Evolutionary conservation across 345 rosid species (phyloP), one percentile per base, ranked within the genome.

Genomic region (Stellera chamaejasme): DNA sequence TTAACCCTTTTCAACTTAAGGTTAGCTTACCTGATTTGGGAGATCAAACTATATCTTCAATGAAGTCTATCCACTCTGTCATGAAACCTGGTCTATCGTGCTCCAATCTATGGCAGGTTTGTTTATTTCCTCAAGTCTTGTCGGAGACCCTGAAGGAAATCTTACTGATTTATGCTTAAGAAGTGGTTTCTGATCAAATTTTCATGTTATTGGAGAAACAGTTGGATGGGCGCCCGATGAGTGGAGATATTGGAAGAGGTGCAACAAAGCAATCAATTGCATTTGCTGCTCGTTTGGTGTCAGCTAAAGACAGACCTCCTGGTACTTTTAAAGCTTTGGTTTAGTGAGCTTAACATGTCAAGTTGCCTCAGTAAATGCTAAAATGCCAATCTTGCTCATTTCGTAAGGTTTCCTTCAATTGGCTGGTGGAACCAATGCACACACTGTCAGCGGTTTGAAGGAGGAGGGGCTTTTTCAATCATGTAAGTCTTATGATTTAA

Each of bases 141-240:
- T 56, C 42, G 19, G 13, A 58, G 11, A 25, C 43, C 32, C 53
- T 46, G 15, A 55, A 41, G 10, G 27, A 23, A 27, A 4, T 48
- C 23, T 23, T 27, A 11, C 1, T 15, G 43, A 11, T 6, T 32
- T 8, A 32, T 4, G 5, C 8, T 32, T 32, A 32, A 32, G 39
- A 32, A 32, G 39, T 32, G 7, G 39, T 32, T 32, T 32, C 39
- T 32, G 5, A 32, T 32, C 8, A 4, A 4, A 4, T 32, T 5
- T 32, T 32, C 4, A 8, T 68, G 58, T 36, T n/a, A 27, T 44
- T 23, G 52, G 10, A 48, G 48, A 15, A 25, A 26, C 58, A 82
- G 88, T 66, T 82, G 81, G 88, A 79, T 54, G 88, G 85, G 27
- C 81, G 83, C 43, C 83, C 88, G 7, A 79, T 82, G 88, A 82